Percentiles rank a stretch among this genome's conserved stretches.
Evolutionary conservation across 257 asterid genomes (phyloP).

Genomic region (Capsicum pubescens): DNA sequence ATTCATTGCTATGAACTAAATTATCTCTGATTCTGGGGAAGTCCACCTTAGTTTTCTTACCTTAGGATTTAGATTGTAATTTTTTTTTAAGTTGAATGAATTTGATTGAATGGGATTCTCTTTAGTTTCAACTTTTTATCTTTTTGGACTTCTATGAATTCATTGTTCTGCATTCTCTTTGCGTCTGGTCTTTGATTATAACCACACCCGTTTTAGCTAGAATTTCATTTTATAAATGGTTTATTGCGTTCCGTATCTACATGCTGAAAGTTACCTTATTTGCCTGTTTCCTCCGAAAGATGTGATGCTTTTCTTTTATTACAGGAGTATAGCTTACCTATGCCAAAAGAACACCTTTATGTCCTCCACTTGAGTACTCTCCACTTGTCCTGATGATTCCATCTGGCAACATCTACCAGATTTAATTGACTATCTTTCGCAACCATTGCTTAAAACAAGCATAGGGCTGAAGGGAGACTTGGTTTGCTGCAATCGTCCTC

Average conservation of each 20-base stretch:
- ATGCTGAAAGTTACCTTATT: conserved; percentile 17
- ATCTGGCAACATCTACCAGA: conserved; percentile 9
- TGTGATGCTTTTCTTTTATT: background rate
- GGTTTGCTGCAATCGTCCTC: background rate
- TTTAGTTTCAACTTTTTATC: background rate
- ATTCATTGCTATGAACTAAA: conserved; percentile 45
- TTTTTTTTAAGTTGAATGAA: conserved; percentile 12
- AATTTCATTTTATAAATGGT: conserved; percentile 6
- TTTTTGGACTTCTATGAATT: background rate
- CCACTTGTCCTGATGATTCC: background rate
- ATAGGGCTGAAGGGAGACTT: background rate
- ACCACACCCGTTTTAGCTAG: conserved; percentile 8
- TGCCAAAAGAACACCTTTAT: background rate
- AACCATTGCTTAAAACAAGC: background rate
- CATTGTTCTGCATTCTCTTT: background rate
- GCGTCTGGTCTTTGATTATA: background rate
- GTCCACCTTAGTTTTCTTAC: background rate
- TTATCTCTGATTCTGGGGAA: background rate
- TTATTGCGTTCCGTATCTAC: background rate
- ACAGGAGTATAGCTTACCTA: background rate
- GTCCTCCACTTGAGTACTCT: background rate
- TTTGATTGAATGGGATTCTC: conserved; percentile 8
- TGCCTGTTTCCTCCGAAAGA: background rate
- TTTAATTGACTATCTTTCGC: background rate
- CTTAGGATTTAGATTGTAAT: conserved; percentile 11